Base-by-base conservation (phyloP, 352 stramenopile species). In the Phytophthora colocasiae region DNA sequence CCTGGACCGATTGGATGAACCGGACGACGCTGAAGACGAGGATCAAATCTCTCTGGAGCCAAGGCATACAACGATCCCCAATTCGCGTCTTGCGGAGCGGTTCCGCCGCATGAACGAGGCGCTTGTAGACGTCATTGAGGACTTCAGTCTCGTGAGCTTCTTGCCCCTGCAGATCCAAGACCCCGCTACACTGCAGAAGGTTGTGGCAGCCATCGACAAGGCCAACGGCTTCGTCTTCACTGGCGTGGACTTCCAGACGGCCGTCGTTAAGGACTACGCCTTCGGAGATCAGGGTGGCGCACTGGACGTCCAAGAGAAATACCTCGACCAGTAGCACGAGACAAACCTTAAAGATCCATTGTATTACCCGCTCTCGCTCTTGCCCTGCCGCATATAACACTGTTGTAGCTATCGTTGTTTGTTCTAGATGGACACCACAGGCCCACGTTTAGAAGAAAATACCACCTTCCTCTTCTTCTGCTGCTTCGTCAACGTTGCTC, bases 91-190 rank as follows among this genome's bases (percentile, higher is more conserved):
- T 7, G 77, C 52, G 0, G 69, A 73, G 36, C 83, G 83, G 9
- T 96, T 94, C 57, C 84, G 82, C 47, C 81, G 78, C 32, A 91
- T 96, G 85, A 94, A 94, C 77, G 85, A 93, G 58, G 75, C 82
- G 54, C 65, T 96, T 39, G 87, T 94, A 34, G 84, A 96, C 48
- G 85, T 96, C 4, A 92, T 96, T 45, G 87, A 96, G 53, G 87
- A 96, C 60, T 96, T 94, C 45, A 94, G 85, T 38, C 81, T 96
- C 31, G 87, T 96, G 66, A 92, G 80, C 52, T 96, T 96, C 63
- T 52, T 87, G 32, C 85, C 83, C 27, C 51, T 96, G 44, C 85
- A 96, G 63, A 96, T 96, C 52, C 75, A 96, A 36, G 86, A 94
- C 70, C 69, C 78, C 4, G 69, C 78, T 4, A 89, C 74, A 31